These are phyloP conservation scores for Lachnellula occidentalis DNA, from an alignment of 2,329 filamentous ascomycete genomes.

Conservation along the genomic window DNA sequence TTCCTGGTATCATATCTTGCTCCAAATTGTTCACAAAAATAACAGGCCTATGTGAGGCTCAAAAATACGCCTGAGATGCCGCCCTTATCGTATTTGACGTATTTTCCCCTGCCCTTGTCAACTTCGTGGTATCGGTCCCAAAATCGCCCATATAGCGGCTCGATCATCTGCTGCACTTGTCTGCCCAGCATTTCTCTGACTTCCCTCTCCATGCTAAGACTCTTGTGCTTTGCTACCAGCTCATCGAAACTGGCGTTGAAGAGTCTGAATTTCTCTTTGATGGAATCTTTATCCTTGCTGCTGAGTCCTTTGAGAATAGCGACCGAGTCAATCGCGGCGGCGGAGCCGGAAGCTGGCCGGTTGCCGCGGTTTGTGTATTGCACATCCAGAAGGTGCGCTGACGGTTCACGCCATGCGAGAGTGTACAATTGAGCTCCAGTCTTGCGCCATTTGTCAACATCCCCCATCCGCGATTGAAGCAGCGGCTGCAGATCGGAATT, in stretches of 20 bases:
- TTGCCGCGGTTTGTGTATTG: conserved; percentile 75
- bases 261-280: conserved; percentile 90
- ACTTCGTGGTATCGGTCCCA: conserved; percentile 97
- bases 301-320: conserved; percentile 77
- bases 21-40: conserved; percentile 11
- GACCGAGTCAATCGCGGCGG: conserved; percentile 63
- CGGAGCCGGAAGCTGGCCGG: conserved; percentile 67
- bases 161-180: conserved; percentile 86
- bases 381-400: conserved; percentile 78
- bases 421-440: conserved; percentile 77
- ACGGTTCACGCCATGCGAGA: conserved; percentile 83
- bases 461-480: conserved; percentile 58
- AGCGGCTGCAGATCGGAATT: conserved; percentile 73
- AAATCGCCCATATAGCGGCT: conserved; percentile 90
- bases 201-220: conserved; percentile 83
- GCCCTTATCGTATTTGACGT: conserved; percentile 93
- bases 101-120: conserved; percentile 96
- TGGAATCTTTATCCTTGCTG: conserved; percentile 89
- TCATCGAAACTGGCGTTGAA: conserved; percentile 93
- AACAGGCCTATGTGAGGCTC: conserved; percentile 9
- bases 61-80: conserved; percentile 61
- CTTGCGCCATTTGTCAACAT: conserved; percentile 82
- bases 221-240: conserved; percentile 74
- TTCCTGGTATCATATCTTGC: conserved; percentile 9
- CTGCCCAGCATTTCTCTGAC: conserved; percentile 74